phyloP scores from a whole-genome alignment of 495 filamentous ascomycete genomes.

The Copromyces sp. region DNA sequence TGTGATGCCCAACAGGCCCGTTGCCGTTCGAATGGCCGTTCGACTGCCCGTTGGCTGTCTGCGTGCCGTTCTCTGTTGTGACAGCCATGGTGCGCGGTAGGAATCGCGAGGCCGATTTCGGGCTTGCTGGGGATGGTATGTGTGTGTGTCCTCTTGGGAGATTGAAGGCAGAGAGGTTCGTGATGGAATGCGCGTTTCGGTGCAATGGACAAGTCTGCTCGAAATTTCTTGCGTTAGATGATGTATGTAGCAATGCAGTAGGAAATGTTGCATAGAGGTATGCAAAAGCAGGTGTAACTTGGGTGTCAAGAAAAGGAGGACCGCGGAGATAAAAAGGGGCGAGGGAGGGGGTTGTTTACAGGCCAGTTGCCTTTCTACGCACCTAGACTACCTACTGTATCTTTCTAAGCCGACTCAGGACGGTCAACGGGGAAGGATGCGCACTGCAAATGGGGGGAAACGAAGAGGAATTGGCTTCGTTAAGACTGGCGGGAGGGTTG shows the following conservation, averaged over 20 bases:
- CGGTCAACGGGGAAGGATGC: neutral
- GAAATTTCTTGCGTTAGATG: neutral
- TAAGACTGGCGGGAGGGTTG: neutral
- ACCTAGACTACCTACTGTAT: neutral
- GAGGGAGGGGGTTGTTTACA: neutral
- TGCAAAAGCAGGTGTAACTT: neutral
- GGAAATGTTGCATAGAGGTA: neutral
- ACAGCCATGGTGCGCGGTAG: constrained; percentile 16
- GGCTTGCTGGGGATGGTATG: neutral
- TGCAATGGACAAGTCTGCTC: neutral
- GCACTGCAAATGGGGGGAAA: neutral
- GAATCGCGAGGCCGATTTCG: neutral
- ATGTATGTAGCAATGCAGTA: neutral
- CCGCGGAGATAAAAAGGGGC: neutral
- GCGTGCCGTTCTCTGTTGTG: constrained; percentile 13
- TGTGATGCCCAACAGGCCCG: constrained; percentile 14
- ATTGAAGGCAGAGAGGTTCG: neutral
- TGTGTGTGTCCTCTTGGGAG: neutral
- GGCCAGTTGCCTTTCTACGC: neutral
- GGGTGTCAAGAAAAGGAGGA: neutral
- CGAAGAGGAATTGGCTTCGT: neutral
- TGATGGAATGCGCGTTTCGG: neutral
- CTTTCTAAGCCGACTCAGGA: neutral
- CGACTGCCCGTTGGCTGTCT: constrained; percentile 1
- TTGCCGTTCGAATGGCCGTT: constrained; percentile 16